Conservation (phyloP, 768 basidiomycete species). For the Mycena indigotica region DNA sequence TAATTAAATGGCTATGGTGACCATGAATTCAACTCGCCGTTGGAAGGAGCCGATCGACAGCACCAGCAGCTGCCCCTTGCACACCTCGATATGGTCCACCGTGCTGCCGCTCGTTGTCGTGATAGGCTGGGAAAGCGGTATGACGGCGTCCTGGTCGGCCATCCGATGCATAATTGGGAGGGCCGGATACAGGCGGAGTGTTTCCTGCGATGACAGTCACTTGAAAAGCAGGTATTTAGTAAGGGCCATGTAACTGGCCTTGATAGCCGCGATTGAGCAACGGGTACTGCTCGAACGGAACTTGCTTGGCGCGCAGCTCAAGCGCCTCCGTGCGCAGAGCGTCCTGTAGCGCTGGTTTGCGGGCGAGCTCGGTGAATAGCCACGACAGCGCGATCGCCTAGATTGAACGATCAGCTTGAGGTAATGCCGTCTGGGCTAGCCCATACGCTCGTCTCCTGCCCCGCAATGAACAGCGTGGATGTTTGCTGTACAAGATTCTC, state of each 20-base stretch:
- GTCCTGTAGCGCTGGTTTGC: slow-evolving; percentile 44
- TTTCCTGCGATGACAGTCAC: slow-evolving; percentile 25
- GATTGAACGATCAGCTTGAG: not conserved
- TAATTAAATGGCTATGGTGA: not conserved
- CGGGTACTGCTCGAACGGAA: slow-evolving; percentile 10
- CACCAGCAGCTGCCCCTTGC: slow-evolving; percentile 35
- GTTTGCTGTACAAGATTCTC: not conserved
- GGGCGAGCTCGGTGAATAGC: slow-evolving; percentile 49
- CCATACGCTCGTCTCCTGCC: slow-evolving; percentile 12
- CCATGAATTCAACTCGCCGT: slow-evolving; percentile 25
- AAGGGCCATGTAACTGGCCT: slow-evolving; percentile 1
- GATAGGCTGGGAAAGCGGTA: slow-evolving; percentile 42
- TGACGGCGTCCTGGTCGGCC: slow-evolving; percentile 39
- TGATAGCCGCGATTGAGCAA: slow-evolving; percentile 15
- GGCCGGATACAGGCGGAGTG: slow-evolving; percentile 37
- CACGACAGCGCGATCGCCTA: slow-evolving; percentile 41
- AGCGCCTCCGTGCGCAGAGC: slow-evolving; percentile 48
- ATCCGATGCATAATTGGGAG: slow-evolving; percentile 36
- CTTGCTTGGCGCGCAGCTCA: not conserved
- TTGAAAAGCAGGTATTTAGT: slow-evolving; percentile 21
- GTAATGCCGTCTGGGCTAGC: too few species aligned
- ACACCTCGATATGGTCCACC: slow-evolving; percentile 33
- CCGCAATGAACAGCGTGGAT: not conserved
- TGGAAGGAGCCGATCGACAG: slow-evolving; percentile 38
- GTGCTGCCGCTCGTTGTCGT: slow-evolving; percentile 32